Evolutionary conservation across 106 monocot species (phyloP).

Genomic region (Posidonia australis): DNA sequence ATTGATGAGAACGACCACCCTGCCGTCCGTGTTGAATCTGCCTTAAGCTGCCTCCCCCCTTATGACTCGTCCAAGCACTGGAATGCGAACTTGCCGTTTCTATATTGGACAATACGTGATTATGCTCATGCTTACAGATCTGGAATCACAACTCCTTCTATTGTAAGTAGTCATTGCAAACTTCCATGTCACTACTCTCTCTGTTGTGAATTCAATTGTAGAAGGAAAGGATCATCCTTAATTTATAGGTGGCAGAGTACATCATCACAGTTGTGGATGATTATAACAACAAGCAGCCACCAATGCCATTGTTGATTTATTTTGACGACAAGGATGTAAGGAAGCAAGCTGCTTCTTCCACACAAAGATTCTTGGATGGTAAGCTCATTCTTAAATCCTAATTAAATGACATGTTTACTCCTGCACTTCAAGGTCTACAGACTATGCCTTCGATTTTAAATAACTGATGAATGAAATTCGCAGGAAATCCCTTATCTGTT

Average conservation of each 20-base stretch:
- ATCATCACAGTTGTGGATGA: slow-evolving; percentile 73
- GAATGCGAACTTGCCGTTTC: slow-evolving; percentile 31
- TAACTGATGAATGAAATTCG: not conserved
- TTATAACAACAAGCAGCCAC: slow-evolving; percentile 39
- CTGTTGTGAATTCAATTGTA: not conserved
- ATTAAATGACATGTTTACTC: not conserved
- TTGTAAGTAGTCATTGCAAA: slow-evolving; percentile 35
- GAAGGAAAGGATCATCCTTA: not conserved
- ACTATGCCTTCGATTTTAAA: not conserved
- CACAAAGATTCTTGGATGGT: slow-evolving; percentile 74
- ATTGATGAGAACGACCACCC: slow-evolving; percentile 54
- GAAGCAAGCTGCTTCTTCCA: slow-evolving; percentile 81
- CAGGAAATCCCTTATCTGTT: slow-evolving; percentile 82
- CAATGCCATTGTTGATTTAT: slow-evolving; percentile 59
- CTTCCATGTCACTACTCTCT: not conserved
- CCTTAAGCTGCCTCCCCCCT: slow-evolving; percentile 40
- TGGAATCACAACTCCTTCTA: slow-evolving; percentile 60
- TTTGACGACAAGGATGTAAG: slow-evolving; percentile 68
- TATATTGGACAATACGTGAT: slow-evolving; percentile 97
- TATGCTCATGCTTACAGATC: slow-evolving; percentile 91
- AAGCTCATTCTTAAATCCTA: slow-evolving; percentile 4
- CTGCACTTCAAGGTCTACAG: not conserved
- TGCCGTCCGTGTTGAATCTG: slow-evolving; percentile 26
- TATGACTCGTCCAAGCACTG: slow-evolving; percentile 36
- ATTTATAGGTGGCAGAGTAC: slow-evolving; percentile 63